A percentile compares a stretch with the other conserved stretches of the same genome.
Evolutionary conservation across 805 yeast genomes (phyloP).

Genomic region (Candida maris): DNA sequence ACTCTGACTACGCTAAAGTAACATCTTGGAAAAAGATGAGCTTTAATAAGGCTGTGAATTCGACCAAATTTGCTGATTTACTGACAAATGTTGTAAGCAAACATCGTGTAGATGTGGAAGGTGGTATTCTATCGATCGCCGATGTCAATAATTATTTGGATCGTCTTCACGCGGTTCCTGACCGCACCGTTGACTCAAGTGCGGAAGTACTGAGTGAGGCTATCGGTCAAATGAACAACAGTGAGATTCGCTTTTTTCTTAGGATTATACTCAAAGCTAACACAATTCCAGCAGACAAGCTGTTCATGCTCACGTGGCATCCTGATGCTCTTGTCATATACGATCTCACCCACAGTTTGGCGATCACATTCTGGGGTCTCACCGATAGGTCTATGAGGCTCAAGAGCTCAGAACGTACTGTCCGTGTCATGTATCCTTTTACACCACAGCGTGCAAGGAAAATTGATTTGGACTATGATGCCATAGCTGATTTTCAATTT

Average conservation of each 20-base stretch:
- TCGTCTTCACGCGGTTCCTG: slow-evolving; percentile 32
- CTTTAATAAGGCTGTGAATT: slow-evolving; percentile 32
- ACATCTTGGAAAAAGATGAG: slow-evolving; percentile 45
- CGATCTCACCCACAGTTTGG: slow-evolving; percentile 62
- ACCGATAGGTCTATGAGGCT: slow-evolving; percentile 46
- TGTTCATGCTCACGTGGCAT: slow-evolving; percentile 64
- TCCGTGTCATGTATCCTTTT: slow-evolving; percentile 54
- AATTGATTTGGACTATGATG: slow-evolving; percentile 45
- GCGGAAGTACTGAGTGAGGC: slow-evolving; percentile 32
- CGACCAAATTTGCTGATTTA: slow-evolving; percentile 45
- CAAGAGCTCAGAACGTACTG: slow-evolving; percentile 35
- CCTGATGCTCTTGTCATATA: slow-evolving; percentile 68
- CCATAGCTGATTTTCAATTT: slow-evolving; percentile 43
- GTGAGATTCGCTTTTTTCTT: slow-evolving; percentile 48
- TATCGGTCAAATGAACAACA: slow-evolving; percentile 44
- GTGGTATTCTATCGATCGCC: slow-evolving; percentile 40
- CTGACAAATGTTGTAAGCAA: slow-evolving; percentile 47
- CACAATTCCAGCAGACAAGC: slow-evolving; percentile 59
- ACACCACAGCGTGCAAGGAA: slow-evolving; percentile 73
- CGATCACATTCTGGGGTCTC: slow-evolving; percentile 56
- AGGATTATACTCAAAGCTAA: slow-evolving; percentile 59
- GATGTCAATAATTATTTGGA: slow-evolving; percentile 49
- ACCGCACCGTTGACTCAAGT: slow-evolving; percentile 4
- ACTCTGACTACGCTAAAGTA: slow-evolving; percentile 54
- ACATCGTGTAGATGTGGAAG: slow-evolving; percentile 39